Evolutionary conservation across 768 basidiomycete species (phyloP).

Genomic region (Collybia mongolica): DNA sequence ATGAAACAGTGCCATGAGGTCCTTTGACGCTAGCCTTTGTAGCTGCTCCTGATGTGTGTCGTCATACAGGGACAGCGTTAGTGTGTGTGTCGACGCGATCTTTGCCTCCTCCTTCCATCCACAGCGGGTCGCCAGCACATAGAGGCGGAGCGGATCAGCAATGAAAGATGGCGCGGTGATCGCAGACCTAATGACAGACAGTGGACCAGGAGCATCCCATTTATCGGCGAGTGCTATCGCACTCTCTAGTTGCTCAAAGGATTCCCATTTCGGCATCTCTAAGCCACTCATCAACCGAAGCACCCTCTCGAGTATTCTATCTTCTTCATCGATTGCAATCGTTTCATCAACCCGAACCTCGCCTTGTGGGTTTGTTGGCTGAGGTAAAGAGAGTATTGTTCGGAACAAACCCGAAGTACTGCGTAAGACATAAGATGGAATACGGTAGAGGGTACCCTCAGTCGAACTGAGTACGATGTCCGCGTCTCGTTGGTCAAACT

Average conservation of each 20-base stretch:
- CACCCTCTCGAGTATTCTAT: slow-evolving; percentile 34
- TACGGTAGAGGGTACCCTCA: slow-evolving; percentile 41
- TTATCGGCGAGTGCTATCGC: slow-evolving; percentile 40
- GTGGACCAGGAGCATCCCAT: slow-evolving; percentile 44
- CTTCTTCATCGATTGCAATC: slow-evolving; percentile 30
- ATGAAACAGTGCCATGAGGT: slow-evolving; percentile 35
- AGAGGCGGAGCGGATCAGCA: slow-evolving; percentile 44
- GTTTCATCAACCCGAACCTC: slow-evolving; percentile 5
- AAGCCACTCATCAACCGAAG: slow-evolving; percentile 41
- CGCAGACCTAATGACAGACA: slow-evolving; percentile 39
- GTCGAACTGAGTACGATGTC: slow-evolving; percentile 41
- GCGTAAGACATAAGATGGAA: slow-evolving; percentile 40
- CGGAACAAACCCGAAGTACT: slow-evolving; percentile 42
- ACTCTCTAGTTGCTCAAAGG: slow-evolving; percentile 37
- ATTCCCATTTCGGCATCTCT: slow-evolving; percentile 36
- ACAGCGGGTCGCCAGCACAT: slow-evolving; percentile 41
- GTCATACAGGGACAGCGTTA: slow-evolving; percentile 37
- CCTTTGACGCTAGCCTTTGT: slow-evolving; percentile 28
- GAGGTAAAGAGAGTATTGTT: slow-evolving; percentile 23
- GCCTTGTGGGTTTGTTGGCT: not conserved
- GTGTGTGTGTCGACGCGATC: slow-evolving; percentile 38
- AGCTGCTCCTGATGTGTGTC: slow-evolving; percentile 30
- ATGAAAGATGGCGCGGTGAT: slow-evolving; percentile 41
- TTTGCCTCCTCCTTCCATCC: slow-evolving; percentile 45
- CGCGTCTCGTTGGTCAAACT: slow-evolving; percentile 37